These are phyloP conservation scores for Tuber indicum DNA, from an alignment of 495 filamentous ascomycete genomes.

Conservation along the genomic window DNA sequence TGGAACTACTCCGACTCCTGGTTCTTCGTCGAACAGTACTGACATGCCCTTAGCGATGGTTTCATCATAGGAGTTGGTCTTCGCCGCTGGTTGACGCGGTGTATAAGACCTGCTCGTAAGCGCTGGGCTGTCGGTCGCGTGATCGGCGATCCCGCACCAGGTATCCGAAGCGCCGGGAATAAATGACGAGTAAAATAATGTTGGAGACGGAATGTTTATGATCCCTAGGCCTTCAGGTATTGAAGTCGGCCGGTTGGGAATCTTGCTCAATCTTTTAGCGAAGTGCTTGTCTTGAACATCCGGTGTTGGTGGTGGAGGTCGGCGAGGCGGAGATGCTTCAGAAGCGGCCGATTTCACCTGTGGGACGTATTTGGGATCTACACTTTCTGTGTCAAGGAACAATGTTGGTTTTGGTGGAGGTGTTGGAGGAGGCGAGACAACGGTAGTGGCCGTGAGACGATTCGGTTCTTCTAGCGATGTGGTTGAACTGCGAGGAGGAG, in stretches of 20 bases:
- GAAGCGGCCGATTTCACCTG: slow-evolving; percentile 10
- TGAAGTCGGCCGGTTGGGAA: slow-evolving; percentile 14
- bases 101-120: slow-evolving; percentile 38
- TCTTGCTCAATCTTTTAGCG: slow-evolving; percentile 20
- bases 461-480: slow-evolving; percentile 38
- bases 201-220: slow-evolving; percentile 37
- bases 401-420: slow-evolving; percentile 44
- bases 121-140: slow-evolving; percentile 34
- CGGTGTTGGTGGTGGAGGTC: slow-evolving; percentile 26
- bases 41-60: slow-evolving; percentile 35
- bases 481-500: slow-evolving; percentile 38
- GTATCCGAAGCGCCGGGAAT: slow-evolving; percentile 30
- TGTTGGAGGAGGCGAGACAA: slow-evolving; percentile 34
- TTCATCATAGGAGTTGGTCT: slow-evolving; percentile 34
- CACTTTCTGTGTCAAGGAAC: slow-evolving; percentile 25
- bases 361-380: slow-evolving; percentile 22
- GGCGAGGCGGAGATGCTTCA: slow-evolving; percentile 22
- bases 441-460: slow-evolving; percentile 16
- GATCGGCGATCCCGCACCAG: slow-evolving; percentile 25
- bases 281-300: slow-evolving; percentile 17
- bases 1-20: slow-evolving; percentile 23
- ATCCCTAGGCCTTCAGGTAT: slow-evolving; percentile 34
- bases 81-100: slow-evolving; percentile 32
- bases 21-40: slow-evolving; percentile 33
- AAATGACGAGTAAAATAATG: slow-evolving; percentile 34